These are phyloP conservation scores for Tolypocladium album DNA, from an alignment of 2,329 filamentous ascomycete species.

Conservation along the genomic window DNA sequence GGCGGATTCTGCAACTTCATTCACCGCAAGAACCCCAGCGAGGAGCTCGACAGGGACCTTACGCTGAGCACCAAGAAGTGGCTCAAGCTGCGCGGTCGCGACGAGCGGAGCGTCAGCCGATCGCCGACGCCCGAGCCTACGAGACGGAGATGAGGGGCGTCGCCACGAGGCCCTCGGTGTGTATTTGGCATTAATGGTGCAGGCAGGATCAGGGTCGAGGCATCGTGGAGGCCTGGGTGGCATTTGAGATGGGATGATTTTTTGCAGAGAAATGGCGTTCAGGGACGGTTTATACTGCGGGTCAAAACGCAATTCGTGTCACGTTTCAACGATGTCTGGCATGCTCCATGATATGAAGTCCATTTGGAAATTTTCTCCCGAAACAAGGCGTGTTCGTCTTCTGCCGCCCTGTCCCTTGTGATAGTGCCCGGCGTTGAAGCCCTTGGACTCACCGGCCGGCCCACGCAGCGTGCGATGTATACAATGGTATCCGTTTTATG, in stretches of 20 bases:
- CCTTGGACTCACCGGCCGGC: background rate
- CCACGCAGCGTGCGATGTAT: background rate
- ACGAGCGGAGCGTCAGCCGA: slow-evolving; percentile 69
- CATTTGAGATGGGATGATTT: background rate
- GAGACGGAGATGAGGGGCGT: slow-evolving; percentile 42
- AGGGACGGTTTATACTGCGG: slow-evolving; percentile 9
- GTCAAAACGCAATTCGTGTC: slow-evolving; percentile 4
- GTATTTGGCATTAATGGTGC: background rate
- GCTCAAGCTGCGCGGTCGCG: slow-evolving; percentile 73
- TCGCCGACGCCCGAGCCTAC: slow-evolving; percentile 82
- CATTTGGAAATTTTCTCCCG: slow-evolving; percentile 1
- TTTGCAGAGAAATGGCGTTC: slow-evolving; percentile 12
- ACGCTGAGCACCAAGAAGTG: slow-evolving; percentile 91
- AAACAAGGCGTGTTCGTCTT: background rate
- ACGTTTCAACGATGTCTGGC: slow-evolving; percentile 7
- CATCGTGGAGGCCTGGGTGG: background rate
- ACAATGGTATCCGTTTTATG: background rate
- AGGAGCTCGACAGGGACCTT: slow-evolving; percentile 82
- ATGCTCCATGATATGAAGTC: slow-evolving; percentile 3
- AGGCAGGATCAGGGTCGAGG: background rate
- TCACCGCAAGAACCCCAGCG: slow-evolving; percentile 85
- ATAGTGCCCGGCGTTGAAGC: slow-evolving; percentile 4
- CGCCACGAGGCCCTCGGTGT: background rate
- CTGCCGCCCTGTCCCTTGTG: background rate
- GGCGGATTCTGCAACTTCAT: slow-evolving; percentile 99